A percentile compares a stretch with the other conserved stretches of the same genome.
These are phyloP conservation scores for Phycomyces nitens DNA, from an alignment of 192 early-diverging fungal species.

Conservation along the genomic window DNA sequence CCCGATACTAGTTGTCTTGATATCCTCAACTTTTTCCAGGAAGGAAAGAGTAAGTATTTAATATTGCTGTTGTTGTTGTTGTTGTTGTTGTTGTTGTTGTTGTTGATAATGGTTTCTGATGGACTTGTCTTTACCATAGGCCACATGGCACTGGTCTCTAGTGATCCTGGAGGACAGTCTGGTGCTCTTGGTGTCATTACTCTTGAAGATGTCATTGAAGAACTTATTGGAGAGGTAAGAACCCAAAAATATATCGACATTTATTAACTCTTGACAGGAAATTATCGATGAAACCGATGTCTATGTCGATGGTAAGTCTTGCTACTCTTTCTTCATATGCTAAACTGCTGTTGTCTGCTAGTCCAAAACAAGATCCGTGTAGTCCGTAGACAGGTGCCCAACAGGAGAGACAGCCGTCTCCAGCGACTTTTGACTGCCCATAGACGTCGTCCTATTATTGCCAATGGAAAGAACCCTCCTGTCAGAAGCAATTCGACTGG, in stretches of 20 bases:
- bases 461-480: slow-evolving; percentile 4
- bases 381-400: slow-evolving; percentile 40
- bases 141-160: slow-evolving; percentile 70
- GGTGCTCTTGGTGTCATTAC: slow-evolving; percentile 71
- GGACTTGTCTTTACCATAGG: slow-evolving; percentile 15
- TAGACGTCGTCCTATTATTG: slow-evolving; percentile 4
- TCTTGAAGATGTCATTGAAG: slow-evolving; percentile 82
- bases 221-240: slow-evolving; percentile 65
- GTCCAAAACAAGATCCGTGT: slow-evolving; percentile 57
- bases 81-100: background rate
- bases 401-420: slow-evolving; percentile 17
- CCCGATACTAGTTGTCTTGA: slow-evolving; percentile 63
- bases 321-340: background rate
- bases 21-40: slow-evolving; percentile 81
- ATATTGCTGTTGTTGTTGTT: slow-evolving; percentile 1
- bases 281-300: slow-evolving; percentile 29
- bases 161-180: slow-evolving; percentile 46
- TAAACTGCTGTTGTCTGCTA: slow-evolving; percentile 15
- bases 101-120: background rate
- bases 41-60: slow-evolving; percentile 56
- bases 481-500: background rate
- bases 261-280: too few species aligned
- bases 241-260: too few species aligned
- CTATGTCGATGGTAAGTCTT: slow-evolving; percentile 20
- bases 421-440: slow-evolving; percentile 22